phyloP scores from a whole-genome alignment of 345 rosid species.

The Eucalyptus paniculata region DNA sequence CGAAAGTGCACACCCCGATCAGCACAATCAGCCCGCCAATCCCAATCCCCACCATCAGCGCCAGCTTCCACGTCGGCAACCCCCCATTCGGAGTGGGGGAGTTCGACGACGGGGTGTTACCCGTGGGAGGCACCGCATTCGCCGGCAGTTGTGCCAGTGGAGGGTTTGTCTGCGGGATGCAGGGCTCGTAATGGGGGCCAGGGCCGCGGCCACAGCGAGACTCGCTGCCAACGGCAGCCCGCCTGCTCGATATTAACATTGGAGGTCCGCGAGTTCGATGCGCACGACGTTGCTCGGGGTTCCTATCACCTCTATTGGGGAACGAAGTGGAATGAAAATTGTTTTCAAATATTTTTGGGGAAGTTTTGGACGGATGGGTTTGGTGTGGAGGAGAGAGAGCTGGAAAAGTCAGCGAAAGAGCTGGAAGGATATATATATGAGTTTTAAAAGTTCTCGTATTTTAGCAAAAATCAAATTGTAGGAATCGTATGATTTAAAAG shows the following conservation, averaged over 20 bases:
- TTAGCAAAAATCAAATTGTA: neutral
- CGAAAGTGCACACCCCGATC: neutral
- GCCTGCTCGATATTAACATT: neutral
- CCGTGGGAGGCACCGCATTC: neutral
- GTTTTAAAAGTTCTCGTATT: no score
- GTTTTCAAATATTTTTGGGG: neutral
- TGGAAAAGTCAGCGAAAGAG: neutral
- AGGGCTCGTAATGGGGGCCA: no score
- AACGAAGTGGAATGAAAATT: neutral
- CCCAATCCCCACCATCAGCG: conserved; percentile 2
- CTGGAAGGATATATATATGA: no score
- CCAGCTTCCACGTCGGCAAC: conserved; percentile 8
- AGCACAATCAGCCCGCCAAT: conserved; percentile 12
- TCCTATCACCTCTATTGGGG: neutral
- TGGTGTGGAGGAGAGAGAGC: neutral
- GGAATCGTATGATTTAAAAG: no score
- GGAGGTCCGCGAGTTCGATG: neutral
- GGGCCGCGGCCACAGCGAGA: accelerated
- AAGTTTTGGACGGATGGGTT: neutral
- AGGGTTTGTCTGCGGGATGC: no score
- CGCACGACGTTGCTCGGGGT: neutral
- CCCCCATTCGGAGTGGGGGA: neutral
- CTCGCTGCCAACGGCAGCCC: accelerated
- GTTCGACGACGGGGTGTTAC: neutral
- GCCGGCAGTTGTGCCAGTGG: neutral